phyloP scores from a whole-genome alignment of 2,329 filamentous ascomycete genomes.

The Teratosphaeria epicoccoides region DNA sequence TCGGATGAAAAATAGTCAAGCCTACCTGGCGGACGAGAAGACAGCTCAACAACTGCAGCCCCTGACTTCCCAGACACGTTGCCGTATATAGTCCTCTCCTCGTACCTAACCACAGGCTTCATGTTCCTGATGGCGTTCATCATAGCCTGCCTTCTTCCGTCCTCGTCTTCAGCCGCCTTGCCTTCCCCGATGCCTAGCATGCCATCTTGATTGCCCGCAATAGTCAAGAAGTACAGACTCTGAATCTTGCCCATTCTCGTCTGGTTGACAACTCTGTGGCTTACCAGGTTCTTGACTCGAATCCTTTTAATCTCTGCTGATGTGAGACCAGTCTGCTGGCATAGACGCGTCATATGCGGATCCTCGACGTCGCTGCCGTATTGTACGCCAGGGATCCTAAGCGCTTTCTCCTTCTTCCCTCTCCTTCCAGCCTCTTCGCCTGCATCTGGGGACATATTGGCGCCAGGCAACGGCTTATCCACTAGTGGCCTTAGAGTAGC shows the following conservation, averaged over 20 bases:
- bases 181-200: constrained; percentile 81
- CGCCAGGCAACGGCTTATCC: constrained; percentile 45
- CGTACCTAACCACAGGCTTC: constrained; percentile 83
- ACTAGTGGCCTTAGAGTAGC: constrained; percentile 64
- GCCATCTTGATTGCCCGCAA: constrained; percentile 80
- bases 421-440: not conserved
- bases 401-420: constrained; percentile 29
- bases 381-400: constrained; percentile 7
- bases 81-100: constrained; percentile 84
- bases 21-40: constrained; percentile 77
- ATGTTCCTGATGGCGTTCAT: constrained; percentile 82
- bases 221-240: constrained; percentile 61
- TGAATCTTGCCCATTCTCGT: constrained; percentile 90
- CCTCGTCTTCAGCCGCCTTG: constrained; percentile 64
- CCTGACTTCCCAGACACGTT: constrained; percentile 74
- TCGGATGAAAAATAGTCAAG: not conserved
- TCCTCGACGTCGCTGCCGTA: constrained; percentile 24
- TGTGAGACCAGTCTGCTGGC: constrained; percentile 47
- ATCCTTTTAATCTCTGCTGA: constrained; percentile 41
- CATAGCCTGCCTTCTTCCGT: constrained; percentile 61
- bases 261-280: constrained; percentile 73
- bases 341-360: constrained; percentile 40
- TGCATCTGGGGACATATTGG: constrained; percentile 2
- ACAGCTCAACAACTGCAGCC: constrained; percentile 74
- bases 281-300: constrained; percentile 61